These are phyloP conservation scores for Closterium sp. DNA, from an alignment of 139 green algal species.

Conservation along the genomic window DNA sequence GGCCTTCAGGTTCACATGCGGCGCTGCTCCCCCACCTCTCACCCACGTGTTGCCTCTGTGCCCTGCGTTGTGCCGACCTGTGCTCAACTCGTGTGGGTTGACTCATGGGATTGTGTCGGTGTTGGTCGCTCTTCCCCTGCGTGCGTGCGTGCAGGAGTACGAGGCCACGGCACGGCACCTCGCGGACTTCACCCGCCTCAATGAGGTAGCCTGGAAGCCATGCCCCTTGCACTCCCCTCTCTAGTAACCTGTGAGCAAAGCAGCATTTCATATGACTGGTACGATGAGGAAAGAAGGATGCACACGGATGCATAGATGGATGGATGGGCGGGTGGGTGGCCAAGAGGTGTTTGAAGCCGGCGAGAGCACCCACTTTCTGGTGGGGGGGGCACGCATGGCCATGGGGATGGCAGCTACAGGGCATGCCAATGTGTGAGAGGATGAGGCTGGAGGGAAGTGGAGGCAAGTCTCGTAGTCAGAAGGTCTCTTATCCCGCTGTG, in stretches of 20 bases:
- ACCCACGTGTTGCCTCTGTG: too few species aligned
- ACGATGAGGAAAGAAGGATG: too few species aligned
- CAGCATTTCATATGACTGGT: too few species aligned
- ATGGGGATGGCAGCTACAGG: not conserved
- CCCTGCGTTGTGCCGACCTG: too few species aligned
- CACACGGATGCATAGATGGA: too few species aligned
- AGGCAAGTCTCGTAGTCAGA: not conserved
- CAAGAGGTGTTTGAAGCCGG: not conserved
- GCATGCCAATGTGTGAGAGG: not conserved
- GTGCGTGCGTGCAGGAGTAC: conserved; percentile 7
- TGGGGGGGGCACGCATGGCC: not conserved
- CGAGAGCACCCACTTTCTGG: not conserved
- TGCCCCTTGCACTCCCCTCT: too few species aligned
- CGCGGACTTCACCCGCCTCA: conserved; percentile 20
- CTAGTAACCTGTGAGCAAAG: too few species aligned
- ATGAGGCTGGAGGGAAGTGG: not conserved
- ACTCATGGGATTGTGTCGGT: too few species aligned
- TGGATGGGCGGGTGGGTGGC: not conserved
- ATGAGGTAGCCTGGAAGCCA: conserved; percentile 1
- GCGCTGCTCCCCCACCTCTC: too few species aligned
- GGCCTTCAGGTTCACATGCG: too few species aligned
- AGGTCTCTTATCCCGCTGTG: not conserved
- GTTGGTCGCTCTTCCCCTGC: too few species aligned
- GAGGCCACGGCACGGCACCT: conserved; percentile 23
- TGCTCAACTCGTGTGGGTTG: too few species aligned